These are phyloP conservation scores for Exobasidium cylindrosporum DNA, from an alignment of 1,284 basidiomycete genomes.

Conservation along the genomic window DNA sequence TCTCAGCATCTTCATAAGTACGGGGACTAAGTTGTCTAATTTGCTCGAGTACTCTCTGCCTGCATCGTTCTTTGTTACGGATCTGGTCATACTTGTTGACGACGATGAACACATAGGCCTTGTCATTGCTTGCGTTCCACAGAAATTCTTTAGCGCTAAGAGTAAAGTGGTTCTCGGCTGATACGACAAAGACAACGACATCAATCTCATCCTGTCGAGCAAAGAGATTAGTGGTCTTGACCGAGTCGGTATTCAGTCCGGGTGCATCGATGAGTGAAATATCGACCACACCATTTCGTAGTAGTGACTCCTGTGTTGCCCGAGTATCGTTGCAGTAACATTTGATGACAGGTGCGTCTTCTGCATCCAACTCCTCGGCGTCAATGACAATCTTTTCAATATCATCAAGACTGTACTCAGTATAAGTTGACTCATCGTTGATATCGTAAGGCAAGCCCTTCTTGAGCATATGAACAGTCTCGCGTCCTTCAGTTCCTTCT, in stretches of 20 bases:
- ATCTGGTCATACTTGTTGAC: constrained; percentile 98
- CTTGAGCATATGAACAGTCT: constrained; percentile 69
- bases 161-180: constrained; percentile 98
- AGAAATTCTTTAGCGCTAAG: constrained; percentile 94
- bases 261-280: constrained; percentile 98
- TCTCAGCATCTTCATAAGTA: constrained; percentile 84
- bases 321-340: constrained; percentile 52
- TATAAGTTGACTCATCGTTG: constrained; percentile 73
- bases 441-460: constrained; percentile 67
- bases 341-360: constrained; percentile 55
- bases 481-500: constrained; percentile 70
- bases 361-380: constrained; percentile 68
- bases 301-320: constrained; percentile 38
- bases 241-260: constrained; percentile 89
- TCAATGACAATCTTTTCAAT: constrained; percentile 73
- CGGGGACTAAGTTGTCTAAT: constrained; percentile 86
- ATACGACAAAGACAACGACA: constrained; percentile 96
- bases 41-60: constrained; percentile 84
- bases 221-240: constrained; percentile 94
- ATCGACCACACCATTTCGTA: constrained; percentile 90
- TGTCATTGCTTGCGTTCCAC: constrained; percentile 88
- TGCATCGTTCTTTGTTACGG: constrained; percentile 90
- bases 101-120: constrained; percentile 96
- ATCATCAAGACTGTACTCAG: constrained; percentile 66
- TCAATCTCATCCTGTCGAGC: constrained; percentile 97